phyloP scores from a whole-genome alignment of 371 early-diverging fungal species.

The Parasitella parasitica region DNA sequence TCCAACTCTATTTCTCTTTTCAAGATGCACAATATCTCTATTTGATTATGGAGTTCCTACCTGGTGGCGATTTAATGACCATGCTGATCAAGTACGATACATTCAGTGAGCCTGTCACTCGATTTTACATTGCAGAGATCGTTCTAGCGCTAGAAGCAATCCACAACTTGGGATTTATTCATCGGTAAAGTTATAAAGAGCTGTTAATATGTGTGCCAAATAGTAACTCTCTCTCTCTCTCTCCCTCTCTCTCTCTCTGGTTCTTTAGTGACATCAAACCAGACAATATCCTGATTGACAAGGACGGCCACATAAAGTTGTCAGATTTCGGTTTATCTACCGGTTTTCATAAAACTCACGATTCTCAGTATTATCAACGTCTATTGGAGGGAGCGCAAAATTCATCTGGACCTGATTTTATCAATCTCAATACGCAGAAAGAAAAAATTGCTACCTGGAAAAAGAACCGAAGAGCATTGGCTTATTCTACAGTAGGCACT shows the following conservation, averaged over 20 bases:
- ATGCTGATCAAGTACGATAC: constrained; percentile 96
- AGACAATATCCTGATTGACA: constrained; percentile 84
- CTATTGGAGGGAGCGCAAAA: constrained; percentile 63
- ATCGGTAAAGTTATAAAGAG: constrained; percentile 63
- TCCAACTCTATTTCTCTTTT: constrained; percentile 93
- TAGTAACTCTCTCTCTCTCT: background rate
- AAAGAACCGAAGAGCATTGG: constrained; percentile 88
- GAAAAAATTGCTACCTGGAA: constrained; percentile 96
- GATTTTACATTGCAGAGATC: constrained; percentile 98
- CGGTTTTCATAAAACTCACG: constrained; percentile 97
- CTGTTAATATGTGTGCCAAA: background rate
- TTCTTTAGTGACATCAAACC: constrained; percentile 85
- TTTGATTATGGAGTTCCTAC: constrained; percentile 97
- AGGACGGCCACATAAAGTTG: constrained; percentile 87
- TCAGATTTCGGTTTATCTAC: constrained; percentile 98
- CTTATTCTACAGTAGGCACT: constrained; percentile 95
- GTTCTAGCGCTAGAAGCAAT: constrained; percentile 94
- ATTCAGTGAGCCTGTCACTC: constrained; percentile 95
- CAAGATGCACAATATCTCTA: constrained; percentile 95
- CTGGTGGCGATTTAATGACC: constrained; percentile 98
- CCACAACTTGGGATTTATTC: constrained; percentile 96
- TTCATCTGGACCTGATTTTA: constrained; percentile 62
- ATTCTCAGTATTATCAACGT: constrained; percentile 90
- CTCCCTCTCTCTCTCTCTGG: background rate
- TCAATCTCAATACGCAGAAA: constrained; percentile 78